Evolutionary conservation across 2,329 filamentous ascomycete genomes (phyloP).

Genomic region (Microdochium nivale): DNA sequence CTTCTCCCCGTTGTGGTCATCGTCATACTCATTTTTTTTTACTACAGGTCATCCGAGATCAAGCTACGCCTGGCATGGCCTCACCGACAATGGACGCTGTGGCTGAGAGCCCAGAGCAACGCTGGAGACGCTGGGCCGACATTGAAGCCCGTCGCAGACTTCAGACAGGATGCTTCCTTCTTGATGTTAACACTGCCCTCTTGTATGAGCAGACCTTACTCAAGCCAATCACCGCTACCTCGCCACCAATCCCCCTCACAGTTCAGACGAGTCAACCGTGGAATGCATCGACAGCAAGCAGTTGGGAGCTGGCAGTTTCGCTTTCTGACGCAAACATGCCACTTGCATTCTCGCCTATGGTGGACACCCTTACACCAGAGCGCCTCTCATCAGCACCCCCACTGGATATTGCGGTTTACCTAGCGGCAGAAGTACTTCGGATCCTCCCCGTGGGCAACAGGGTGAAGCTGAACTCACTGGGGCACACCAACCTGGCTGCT

Average conservation of each 20-base stretch:
- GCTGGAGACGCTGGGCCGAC: slow-evolving; percentile 44
- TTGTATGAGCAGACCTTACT: slow-evolving; percentile 41
- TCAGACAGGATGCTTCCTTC: slow-evolving; percentile 45
- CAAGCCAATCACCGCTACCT: slow-evolving; percentile 23
- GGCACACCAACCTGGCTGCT: slow-evolving; percentile 9
- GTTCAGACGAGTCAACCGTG: slow-evolving; percentile 35
- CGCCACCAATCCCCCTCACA: slow-evolving; percentile 37
- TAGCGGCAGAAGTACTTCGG: slow-evolving; percentile 17
- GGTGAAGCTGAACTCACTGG: slow-evolving; percentile 10
- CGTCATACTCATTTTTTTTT: slow-evolving; percentile 23
- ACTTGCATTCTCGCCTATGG: slow-evolving; percentile 8
- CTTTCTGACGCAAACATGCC: slow-evolving; percentile 23
- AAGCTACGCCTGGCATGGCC: slow-evolving; percentile 17
- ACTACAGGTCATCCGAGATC: slow-evolving; percentile 26
- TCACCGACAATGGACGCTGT: slow-evolving; percentile 9
- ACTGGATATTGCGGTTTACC: slow-evolving; percentile 12
- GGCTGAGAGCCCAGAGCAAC: slow-evolving; percentile 7
- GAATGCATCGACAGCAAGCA: slow-evolving; percentile 33
- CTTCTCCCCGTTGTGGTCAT: slow-evolving; percentile 14
- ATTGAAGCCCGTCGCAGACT: slow-evolving; percentile 44
- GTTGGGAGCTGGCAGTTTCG: slow-evolving; percentile 30
- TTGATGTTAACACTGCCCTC: slow-evolving; percentile 46
- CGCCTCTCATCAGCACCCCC: background rate
- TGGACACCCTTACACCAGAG: background rate
- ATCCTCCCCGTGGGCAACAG: slow-evolving; percentile 6